Percentiles rank a stretch among this genome's conserved stretches.
These are phyloP conservation scores for Zygoascus flipseniorum DNA, from an alignment of 805 yeast species.

Conservation along the genomic window DNA sequence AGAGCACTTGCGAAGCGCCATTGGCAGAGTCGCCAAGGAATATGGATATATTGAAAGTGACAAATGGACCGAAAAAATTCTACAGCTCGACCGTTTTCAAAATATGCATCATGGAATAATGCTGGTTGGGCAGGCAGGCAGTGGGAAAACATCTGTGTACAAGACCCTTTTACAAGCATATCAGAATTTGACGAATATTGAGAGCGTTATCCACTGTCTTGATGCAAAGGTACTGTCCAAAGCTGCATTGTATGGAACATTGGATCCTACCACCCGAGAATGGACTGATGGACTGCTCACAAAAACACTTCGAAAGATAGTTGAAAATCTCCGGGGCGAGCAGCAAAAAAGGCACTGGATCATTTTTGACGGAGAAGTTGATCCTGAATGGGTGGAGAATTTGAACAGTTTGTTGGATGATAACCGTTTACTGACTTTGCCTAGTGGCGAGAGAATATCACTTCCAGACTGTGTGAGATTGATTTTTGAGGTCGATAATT, in stretches of 20 bases:
- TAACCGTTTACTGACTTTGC: conserved; percentile 68
- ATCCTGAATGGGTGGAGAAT: conserved; percentile 90
- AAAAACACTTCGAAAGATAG: conserved; percentile 48
- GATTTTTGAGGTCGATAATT: conserved; percentile 65
- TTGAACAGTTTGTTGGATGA: conserved; percentile 88
- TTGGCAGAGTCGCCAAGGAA: conserved; percentile 22
- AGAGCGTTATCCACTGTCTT: conserved; percentile 38
- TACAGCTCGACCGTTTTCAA: conserved; percentile 56
- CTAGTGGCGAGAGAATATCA: conserved; percentile 78
- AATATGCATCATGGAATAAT: conserved; percentile 68
- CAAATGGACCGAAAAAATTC: conserved; percentile 44
- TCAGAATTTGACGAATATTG: conserved; percentile 29
- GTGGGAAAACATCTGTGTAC: conserved; percentile 62
- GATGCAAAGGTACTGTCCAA: conserved; percentile 75
- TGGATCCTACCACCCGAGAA: conserved; percentile 74
- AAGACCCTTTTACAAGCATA: conserved; percentile 40
- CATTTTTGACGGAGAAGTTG: conserved; percentile 86
- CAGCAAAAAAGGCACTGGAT: conserved; percentile 54
- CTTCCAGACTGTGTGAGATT: conserved; percentile 57
- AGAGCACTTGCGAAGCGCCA: conserved; percentile 19
- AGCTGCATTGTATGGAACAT: conserved; percentile 53
- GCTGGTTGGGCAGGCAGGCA: conserved; percentile 66
- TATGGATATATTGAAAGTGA: conserved; percentile 31
- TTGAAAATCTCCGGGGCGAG: conserved; percentile 53
- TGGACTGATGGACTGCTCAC: conserved; percentile 90